Base-by-base conservation (phyloP, 352 stramenopile genomes). In the Blastocystis sp. region DNA sequence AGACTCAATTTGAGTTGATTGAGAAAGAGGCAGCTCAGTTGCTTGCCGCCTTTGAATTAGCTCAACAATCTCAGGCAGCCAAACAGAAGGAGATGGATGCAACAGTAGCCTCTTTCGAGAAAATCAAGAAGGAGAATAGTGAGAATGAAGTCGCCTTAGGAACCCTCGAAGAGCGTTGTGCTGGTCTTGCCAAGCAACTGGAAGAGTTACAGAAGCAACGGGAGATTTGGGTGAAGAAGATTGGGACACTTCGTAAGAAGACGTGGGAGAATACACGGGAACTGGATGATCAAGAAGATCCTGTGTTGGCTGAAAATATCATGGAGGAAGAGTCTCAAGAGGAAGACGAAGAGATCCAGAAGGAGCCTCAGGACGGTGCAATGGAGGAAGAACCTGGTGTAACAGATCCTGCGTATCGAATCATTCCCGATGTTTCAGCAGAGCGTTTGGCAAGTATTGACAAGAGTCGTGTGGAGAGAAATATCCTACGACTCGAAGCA, bases 11-110 rank as follows among this genome's bases (percentile, higher is more conserved):
- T 70, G 94, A 95, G 69, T 92, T 92, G 4, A 95, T 99, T 81
- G 95, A 98, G 87, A 93, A 97, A 30, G 94, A 96, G 58, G 96
- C 96, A 0, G 92, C 96, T 64, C 92, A 94, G 42, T 94, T 98
- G 15, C 90, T 93, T 88, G 89, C 95, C 70, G 95, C 94, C 17
- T 97, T 95, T 70, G 95, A 99, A 91, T 78, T 92, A 44, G 94
- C 96, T 5, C 94, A 98, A 91, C 91, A 94, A 60, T 90, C 96
- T 15, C 93, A 97, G 30, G 93, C 93, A 19, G 92, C 93, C 27
- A 97, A 98, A 87, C 91, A 95, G 42, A 92, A 93, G 54, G 92
- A 94, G 57, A 90, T 95, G 48, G 92, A 93, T 70, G 77, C 42
- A 44, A 90, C 93, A 5, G 90, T 90, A 0, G 92, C 93, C 66